Evolutionary conservation across 2,329 filamentous ascomycete species (phyloP), one percentile per base, ranked within the genome.

Genomic region (Meredithiella fracta): DNA sequence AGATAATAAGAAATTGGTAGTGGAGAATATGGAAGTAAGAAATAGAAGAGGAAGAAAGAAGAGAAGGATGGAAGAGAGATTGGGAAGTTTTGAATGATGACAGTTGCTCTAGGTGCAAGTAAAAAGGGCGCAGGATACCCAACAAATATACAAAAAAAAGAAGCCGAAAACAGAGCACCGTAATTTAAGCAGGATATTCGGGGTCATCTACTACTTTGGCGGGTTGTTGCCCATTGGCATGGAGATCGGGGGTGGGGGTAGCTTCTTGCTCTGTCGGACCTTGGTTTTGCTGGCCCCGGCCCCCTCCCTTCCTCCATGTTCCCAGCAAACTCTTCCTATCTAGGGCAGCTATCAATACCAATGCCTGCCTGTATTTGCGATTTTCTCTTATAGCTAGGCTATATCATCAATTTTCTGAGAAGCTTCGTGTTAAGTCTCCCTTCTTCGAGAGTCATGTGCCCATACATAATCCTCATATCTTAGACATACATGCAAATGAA

Each of bases 11-110:
- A 51, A 23, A 20, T 20, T 23, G 40, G 37, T 22, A 23, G 47
- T 44, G 51, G 47, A 15, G 38, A 52, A 51, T 47, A 51, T n/a
- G 42, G 51, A 49, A 38, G 42, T 31, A 26, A 57, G 57, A 58
- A 62, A 61, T 55, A 56, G 62, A 60, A 58, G 51, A 58, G 60
- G 64, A 65, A 64, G 62, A 62, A 60, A 58, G 59, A 66, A 64
- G 67, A 62, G 64, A 67, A 60, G 65, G 62, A 64, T 65, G 64
- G 65, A 68, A 61, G 61, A 64, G 64, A 65, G 64, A 62, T 60
- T 47, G 57, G 50, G 57, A 53, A 47, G 50, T 44, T 58, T 58
- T 53, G 53, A 55, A 57, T 31, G 40, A 31, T 20, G 34, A 20
- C 31, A 20, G 15, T 63, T 58, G 58, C 62, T 63, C 61, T 63